Evolutionary conservation across 495 filamentous ascomycete species (phyloP), one percentile per base, ranked within the genome.

Genomic region (Aspergillus saccharolyticus): DNA sequence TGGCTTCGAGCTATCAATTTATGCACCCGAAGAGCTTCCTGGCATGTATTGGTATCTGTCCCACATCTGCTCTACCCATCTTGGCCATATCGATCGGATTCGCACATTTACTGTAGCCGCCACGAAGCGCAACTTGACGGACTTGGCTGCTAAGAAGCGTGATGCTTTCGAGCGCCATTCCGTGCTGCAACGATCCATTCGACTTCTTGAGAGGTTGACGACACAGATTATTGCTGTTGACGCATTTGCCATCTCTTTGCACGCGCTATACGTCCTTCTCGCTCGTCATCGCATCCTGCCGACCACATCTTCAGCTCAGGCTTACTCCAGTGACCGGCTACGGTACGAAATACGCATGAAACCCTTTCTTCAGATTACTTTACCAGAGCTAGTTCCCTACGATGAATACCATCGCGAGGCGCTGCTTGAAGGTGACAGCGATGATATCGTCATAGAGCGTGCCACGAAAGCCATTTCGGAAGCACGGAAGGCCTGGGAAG

Each of bases 1-100:
- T 53, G 94, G 94, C n/a, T 97, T 99, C 66, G 94, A 97, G 69
- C 84, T 96, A 17, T 85, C 91, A 9, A 83, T 96, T 22, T 97
- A 97, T 66, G 84, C 89, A 20, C 80, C 86, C 1, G 89, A 96
- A 67, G 94, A 99, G 72, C 77, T 94, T 7, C 82, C 86, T 14
- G 85, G 83, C 16, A 96, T 96, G 89, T 97, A 96, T 67, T 93
- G 88, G 86, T 95, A 89, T 45, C 55, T 78, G 18, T 74, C 75
- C 9, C 73, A 79, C 53, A 70, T 79, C 39, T 79, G 76, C 61
- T 75, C 74, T 25, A 76, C 74, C 0, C 76, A 79, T 46, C 70
- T 77, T 4, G 66, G 66, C 4, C 86, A 91, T 62, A 72, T 86
- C 25, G 86, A 89, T 55, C 85, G 89, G 47, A 90, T 93, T 55